Base-by-base conservation (phyloP, 768 basidiomycete genomes). In the Tricholoma hemisulphureum region DNA sequence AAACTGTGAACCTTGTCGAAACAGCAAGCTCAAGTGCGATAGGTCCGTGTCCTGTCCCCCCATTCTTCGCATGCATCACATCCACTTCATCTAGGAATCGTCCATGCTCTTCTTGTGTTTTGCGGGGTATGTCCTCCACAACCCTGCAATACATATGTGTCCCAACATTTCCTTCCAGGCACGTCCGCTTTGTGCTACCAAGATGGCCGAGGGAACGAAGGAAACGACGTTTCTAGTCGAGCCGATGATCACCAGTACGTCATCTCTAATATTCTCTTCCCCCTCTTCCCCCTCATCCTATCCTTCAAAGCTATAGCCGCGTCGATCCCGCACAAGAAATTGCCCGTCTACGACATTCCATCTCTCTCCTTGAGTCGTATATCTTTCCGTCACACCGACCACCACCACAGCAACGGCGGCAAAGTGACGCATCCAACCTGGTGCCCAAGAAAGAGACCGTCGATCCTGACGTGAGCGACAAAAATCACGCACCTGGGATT, bases 21-120 rank as follows among this genome's bases (percentile, higher is more conserved):
- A 86, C 64, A 89, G 87, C 78, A 91, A 93, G 74, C 83, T 93
- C 64, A 92, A 93, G 74, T 93, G 91, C 76, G 91, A 93, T 73
- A 86, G 90, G 90, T 88, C 56, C 45, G 74, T 71, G 58, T 35
- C 54, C 29, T 55, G 46, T 43, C 39, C 55, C 48, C 60, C 5
- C 39, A 13, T 6, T 39, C 51, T 53, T 48, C 29, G 53, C 53
- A 11, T 56, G 28, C 52, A 43, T 63, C 55, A 58, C 55, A 61
- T 59, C 51, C 58, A 39, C 56, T 57, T 39, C 29, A 56, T 51
- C 0, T 69, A 92, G 91, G 73, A 91, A 88, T 65, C 86, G 90
- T 10, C 91, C 91, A n/a, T 93, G 91, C 66, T 92, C 91, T 3
- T 91, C 89, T 18, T 93, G 91, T 70, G 90, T 93, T 46, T 77